A percentile compares a stretch with the other conserved stretches of the same genome.
Evolutionary conservation across 805 yeast genomes (phyloP).

Genomic region (Lipomyces oligophaga): DNA sequence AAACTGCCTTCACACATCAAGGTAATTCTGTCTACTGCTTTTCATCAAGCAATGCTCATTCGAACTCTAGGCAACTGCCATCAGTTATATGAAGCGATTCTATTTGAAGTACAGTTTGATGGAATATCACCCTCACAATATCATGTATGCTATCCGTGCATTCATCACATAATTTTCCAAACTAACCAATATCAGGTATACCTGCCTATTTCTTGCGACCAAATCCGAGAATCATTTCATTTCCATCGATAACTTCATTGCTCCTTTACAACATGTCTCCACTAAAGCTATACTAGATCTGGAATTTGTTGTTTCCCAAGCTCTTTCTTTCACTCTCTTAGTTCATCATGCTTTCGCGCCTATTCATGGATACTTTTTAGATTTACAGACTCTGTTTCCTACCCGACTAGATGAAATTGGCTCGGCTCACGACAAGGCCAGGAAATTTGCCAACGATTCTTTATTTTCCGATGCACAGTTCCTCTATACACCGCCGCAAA

Average conservation of each 20-base stretch:
- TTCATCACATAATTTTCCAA: not conserved
- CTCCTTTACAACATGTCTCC: constrained; percentile 62
- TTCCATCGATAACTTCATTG: constrained; percentile 73
- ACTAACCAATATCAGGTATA: constrained; percentile 37
- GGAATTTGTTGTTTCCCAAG: constrained; percentile 73
- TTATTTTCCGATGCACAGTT: constrained; percentile 73
- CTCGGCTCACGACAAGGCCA: constrained; percentile 63
- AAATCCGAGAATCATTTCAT: constrained; percentile 90
- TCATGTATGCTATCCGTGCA: constrained; percentile 46
- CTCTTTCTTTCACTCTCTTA: constrained; percentile 70
- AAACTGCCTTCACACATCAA: constrained; percentile 83
- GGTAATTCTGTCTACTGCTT: constrained; percentile 31
- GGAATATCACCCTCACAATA: constrained; percentile 81
- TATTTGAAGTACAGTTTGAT: constrained; percentile 75
- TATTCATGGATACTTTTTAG: constrained; percentile 90
- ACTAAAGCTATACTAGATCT: constrained; percentile 63
- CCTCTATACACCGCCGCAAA: constrained; percentile 88
- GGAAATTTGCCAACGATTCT: constrained; percentile 61
- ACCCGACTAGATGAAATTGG: constrained; percentile 38
- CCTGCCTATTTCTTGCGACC: constrained; percentile 85
- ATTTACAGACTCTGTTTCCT: constrained; percentile 63
- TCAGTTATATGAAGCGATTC: constrained; percentile 75
- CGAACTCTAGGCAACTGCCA: constrained; percentile 61
- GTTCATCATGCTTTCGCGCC: constrained; percentile 90
- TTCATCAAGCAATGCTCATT: not conserved